phyloP scores from a whole-genome alignment of 2,329 filamentous ascomycete species.

The Diaporthe sp. region DNA sequence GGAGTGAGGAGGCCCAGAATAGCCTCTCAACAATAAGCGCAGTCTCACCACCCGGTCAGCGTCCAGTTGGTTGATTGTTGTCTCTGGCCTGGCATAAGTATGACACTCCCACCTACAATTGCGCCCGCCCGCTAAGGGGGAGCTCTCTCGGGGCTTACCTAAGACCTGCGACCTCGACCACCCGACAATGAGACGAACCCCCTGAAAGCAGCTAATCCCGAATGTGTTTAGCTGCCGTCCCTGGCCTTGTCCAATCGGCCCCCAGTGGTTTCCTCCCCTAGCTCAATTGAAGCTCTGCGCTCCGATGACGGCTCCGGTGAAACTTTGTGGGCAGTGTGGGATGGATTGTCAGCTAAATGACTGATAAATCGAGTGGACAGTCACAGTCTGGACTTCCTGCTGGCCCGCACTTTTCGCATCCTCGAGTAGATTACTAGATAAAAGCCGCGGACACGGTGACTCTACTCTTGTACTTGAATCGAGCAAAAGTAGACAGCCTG shows the following conservation, averaged over 20 bases:
- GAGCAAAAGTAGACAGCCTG: not conserved
- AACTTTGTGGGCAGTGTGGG: conserved; percentile 25
- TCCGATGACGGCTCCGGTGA: conserved; percentile 23
- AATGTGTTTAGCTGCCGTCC: conserved; percentile 27
- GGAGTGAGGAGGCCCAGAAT: not conserved
- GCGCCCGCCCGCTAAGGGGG: not conserved
- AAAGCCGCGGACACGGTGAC: conserved; percentile 1
- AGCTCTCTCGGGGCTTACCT: conserved; percentile 32
- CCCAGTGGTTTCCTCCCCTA: not conserved
- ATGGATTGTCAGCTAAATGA: conserved; percentile 9
- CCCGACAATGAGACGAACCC: not conserved
- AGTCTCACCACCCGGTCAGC: conserved; percentile 15
- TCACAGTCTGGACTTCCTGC: not conserved
- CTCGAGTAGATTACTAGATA: conserved; percentile 9
- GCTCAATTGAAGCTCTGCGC: conserved; percentile 28
- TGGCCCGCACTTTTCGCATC: conserved; percentile 10
- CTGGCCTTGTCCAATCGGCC: conserved; percentile 29
- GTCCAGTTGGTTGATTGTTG: conserved; percentile 18
- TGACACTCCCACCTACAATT: not conserved
- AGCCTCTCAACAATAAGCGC: conserved; percentile 9
- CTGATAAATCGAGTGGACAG: conserved; percentile 9
- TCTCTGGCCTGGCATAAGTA: not conserved
- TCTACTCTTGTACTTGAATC: not conserved
- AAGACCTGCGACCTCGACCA: conserved; percentile 11
- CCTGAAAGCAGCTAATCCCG: conserved; percentile 15